A percentile compares a stretch with the other conserved stretches of the same genome.
Conservation (phyloP, 163 green algal genomes). For the Volvox carteri region DNA sequence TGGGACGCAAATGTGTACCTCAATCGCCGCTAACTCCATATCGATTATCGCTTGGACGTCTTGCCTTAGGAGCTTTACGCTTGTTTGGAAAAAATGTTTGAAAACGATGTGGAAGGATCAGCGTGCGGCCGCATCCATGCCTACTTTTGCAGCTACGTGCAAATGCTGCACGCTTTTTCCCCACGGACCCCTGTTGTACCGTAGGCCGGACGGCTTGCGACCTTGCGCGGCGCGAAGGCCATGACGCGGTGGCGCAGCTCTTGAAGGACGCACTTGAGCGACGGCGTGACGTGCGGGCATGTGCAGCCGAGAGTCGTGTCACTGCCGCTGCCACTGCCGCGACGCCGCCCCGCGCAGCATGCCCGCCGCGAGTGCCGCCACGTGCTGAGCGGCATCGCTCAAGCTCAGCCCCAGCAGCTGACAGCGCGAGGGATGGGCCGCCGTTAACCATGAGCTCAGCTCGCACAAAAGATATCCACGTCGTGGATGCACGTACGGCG, state of each 20-base stretch:
- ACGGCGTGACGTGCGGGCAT: conserved; percentile 1
- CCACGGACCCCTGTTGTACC: not conserved
- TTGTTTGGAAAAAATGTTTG: no score
- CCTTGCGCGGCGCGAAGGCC: conserved; percentile 29
- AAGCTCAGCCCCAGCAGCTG: not conserved
- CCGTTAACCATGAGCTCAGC: not conserved
- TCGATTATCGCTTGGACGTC: no score
- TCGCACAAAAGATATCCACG: not conserved
- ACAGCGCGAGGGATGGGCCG: not conserved
- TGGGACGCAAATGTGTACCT: no score
- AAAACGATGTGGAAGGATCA: no score
- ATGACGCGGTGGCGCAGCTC: conserved; percentile 41
- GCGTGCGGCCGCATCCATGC: no score
- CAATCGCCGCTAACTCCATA: no score
- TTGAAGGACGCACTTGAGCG: conserved; percentile 32
- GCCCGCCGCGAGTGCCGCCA: not conserved
- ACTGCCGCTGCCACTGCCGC: not conserved
- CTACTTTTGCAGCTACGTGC: not conserved
- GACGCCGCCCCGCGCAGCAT: not conserved
- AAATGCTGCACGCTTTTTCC: not conserved
- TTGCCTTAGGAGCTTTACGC: no score
- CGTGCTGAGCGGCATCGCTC: not conserved
- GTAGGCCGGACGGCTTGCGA: conserved; percentile 42
- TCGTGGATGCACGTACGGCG: not conserved
- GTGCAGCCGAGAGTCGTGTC: conserved; percentile 1